These are phyloP conservation scores for Hypseocharis bilobata DNA, from an alignment of 441 rosid species.

Conservation along the genomic window DNA sequence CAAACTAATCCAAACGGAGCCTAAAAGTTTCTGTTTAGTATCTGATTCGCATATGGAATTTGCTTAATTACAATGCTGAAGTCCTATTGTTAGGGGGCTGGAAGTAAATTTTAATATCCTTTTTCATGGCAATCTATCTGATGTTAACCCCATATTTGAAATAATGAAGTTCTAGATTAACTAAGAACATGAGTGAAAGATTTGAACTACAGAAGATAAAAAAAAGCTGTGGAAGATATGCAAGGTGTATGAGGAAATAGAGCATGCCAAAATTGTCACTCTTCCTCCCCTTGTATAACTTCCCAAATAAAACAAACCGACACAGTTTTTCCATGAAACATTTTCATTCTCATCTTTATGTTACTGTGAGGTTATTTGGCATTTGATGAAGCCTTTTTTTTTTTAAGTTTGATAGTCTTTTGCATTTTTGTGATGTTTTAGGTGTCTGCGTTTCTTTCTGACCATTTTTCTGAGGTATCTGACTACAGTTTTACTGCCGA, in stretches of 20 bases:
- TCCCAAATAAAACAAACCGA: too few relatives aligned
- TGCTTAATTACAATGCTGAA: background rate
- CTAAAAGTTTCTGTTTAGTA: background rate
- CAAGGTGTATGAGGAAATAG: background rate
- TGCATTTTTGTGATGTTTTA: conserved; percentile 23
- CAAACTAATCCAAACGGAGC: too few relatives aligned
- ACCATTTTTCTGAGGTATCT: conserved; percentile 84
- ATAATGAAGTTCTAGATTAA: background rate
- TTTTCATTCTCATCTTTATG: background rate
- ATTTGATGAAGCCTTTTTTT: conserved; percentile 2
- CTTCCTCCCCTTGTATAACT: too few relatives aligned
- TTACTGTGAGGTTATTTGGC: conserved; percentile 3
- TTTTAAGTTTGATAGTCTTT: conserved; percentile 7
- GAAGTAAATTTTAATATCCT: too few relatives aligned
- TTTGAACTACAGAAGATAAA: background rate
- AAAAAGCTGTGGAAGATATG: background rate
- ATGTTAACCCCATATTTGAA: background rate
- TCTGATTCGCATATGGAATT: background rate
- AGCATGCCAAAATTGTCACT: background rate
- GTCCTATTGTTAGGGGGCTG: too few relatives aligned
- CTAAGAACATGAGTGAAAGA: background rate
- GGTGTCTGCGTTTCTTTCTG: conserved; percentile 93
- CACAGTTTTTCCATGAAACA: too few relatives aligned
- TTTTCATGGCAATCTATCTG: background rate
- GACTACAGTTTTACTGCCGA: conserved; percentile 97